These are phyloP conservation scores for Chlamydomonas schloesseri DNA, from an alignment of 139 green algal genomes.

Conservation along the genomic window DNA sequence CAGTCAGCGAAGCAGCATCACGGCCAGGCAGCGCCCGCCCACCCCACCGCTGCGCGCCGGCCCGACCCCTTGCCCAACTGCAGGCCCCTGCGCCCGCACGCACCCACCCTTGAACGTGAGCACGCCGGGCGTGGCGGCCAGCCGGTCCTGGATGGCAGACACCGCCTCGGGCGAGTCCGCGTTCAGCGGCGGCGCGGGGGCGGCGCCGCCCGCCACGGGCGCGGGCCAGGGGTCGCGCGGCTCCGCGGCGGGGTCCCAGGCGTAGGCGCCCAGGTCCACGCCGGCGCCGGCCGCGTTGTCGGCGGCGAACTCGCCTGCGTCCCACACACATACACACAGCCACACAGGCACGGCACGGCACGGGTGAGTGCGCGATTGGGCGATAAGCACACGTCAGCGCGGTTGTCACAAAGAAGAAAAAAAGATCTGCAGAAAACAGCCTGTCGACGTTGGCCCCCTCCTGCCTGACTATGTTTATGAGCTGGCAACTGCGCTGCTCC, in stretches of 20 bases:
- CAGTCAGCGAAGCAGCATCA: no score
- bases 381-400: no score
- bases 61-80: no score
- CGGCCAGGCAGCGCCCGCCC: no score
- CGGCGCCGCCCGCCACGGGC: not conserved
- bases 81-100: no score
- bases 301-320: slow-evolving; percentile 12
- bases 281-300: slow-evolving; percentile 11
- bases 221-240: not conserved
- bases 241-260: not conserved
- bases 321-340: not conserved
- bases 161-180: not conserved
- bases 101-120: slow-evolving; percentile 19
- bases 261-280: slow-evolving; percentile 11
- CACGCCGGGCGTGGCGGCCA: slow-evolving; percentile 3
- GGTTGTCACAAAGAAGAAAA: no score
- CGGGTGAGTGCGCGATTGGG: no score
- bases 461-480: no score
- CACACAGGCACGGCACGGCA: not conserved
- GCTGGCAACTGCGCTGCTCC: no score
- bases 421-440: no score
- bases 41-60: no score
- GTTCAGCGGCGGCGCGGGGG: not conserved
- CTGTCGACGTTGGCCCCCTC: no score
- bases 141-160: slow-evolving; percentile 37